Base-by-base conservation (phyloP, 345 rosid genomes). In the Syzygium aqueum region DNA sequence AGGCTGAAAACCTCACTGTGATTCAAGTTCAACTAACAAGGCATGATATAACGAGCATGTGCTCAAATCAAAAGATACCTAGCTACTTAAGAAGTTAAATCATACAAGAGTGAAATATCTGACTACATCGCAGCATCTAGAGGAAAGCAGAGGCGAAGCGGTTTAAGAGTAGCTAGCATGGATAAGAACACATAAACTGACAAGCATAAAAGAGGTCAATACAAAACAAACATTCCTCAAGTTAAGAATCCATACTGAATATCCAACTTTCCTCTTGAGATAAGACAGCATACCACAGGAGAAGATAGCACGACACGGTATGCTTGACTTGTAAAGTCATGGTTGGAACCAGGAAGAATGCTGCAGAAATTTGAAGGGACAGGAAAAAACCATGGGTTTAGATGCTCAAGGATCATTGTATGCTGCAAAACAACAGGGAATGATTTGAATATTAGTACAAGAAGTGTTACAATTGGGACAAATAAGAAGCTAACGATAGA, bases 381-480 rank as follows among this genome's bases (percentile, higher is more conserved):
- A 73, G 99, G 99, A 84, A 97, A 97, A 91, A 92, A 90, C 99
- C 98, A 97, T 8, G 96, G 98, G 87, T 91, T 88, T 86, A 97
- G 94, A 91, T 94, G 88, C 88, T 92, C 92, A 86, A 95, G 91
- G 89, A 85, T 90, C 89, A 91, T 51, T 30, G 87, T 88, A 73
- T 49, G 67, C 97, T 95, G 94, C 91, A 92, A 88, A 90, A 61
- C 63, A 59, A 84, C 54, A 87, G 30, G 73, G 54, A 84, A 54
- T 86, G 25, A 85, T 23, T 53, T 65, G 80, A 37, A 33, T 17
- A 33, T 33, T 73, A 73, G 49, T 33, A 73, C 46, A 73, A 73
- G 33, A 67, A 33, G 49, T 19, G 80, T 33, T 40, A 73, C 80
- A 73, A 73, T 73, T 1, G 3, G 46, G 80, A 19, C 25, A 73